phyloP scores from a whole-genome alignment of 2,329 filamentous ascomycete genomes.

The Colletotrichum higginsianum region DNA sequence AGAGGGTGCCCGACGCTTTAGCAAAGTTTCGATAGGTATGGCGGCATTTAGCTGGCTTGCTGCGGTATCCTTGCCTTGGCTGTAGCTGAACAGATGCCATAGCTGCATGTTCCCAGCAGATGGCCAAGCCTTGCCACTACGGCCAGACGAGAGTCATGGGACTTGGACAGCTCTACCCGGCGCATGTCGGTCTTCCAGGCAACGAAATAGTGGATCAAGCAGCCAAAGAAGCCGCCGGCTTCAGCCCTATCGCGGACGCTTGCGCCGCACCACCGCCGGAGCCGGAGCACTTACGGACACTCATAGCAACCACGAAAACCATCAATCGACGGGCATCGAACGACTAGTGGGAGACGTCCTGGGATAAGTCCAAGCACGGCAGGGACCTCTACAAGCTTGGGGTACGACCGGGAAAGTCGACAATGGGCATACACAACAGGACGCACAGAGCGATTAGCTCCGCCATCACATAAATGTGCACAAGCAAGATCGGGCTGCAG shows the following conservation, averaged over 20 bases:
- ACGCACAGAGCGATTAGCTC: neutral
- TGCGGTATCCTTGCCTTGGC: too few species aligned
- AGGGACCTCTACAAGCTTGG: conserved; percentile 12
- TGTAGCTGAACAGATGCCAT: too few species aligned
- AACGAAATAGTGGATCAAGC: conserved; percentile 47
- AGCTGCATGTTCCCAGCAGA: too few species aligned
- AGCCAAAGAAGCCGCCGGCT: conserved; percentile 45
- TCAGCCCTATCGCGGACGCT: neutral
- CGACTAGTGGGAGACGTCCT: conserved; percentile 22
- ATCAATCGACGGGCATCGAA: conserved; percentile 23
- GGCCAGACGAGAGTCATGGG: too few species aligned
- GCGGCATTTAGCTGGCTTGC: too few species aligned
- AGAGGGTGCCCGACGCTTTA: too few species aligned
- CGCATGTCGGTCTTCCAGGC: conserved; percentile 8
- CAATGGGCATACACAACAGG: neutral
- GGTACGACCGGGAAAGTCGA: conserved; percentile 6
- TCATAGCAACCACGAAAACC: conserved; percentile 26
- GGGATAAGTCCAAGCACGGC: conserved; percentile 27
- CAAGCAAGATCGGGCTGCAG: neutral
- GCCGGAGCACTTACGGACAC: conserved; percentile 8
- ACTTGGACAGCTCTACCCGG: too few species aligned
- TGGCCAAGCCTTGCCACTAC: too few species aligned
- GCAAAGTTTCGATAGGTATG: too few species aligned
- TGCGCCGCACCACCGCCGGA: neutral
- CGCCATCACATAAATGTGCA: neutral